phyloP scores from a whole-genome alignment of 2,329 filamentous ascomycete genomes.

The Fusarium sp. region DNA sequence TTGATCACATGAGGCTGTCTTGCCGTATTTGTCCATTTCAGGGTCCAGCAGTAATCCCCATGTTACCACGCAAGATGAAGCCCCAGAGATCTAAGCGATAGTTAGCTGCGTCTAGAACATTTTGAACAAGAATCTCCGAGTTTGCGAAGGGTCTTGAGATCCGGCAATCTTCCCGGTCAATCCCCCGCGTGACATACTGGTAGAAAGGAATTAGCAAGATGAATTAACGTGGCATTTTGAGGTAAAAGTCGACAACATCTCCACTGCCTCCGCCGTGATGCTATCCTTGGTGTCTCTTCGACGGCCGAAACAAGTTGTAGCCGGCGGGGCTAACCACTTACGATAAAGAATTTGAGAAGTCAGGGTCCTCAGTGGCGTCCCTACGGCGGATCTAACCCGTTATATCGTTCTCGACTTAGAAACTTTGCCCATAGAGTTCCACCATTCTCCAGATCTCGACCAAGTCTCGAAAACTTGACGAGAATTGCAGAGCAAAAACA shows the following conservation, averaged over 20 bases:
- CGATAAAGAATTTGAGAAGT: background rate
- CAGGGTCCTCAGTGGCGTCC: background rate
- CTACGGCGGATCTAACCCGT: slow-evolving; percentile 37
- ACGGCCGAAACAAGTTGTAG: background rate
- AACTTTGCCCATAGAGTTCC: slow-evolving; percentile 33
- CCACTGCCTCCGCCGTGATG: slow-evolving; percentile 32
- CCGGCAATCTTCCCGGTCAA: slow-evolving; percentile 12
- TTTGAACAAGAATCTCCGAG: slow-evolving; percentile 23
- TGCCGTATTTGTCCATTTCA: background rate
- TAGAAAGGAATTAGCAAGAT: slow-evolving; percentile 28
- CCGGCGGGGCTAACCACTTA: slow-evolving; percentile 35
- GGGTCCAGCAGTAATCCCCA: background rate
- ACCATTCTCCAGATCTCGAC: slow-evolving; percentile 34
- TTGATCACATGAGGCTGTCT: background rate
- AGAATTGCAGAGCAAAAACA: slow-evolving; percentile 30
- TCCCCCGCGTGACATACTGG: slow-evolving; percentile 38
- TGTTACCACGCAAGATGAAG: background rate
- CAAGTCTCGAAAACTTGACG: slow-evolving; percentile 29
- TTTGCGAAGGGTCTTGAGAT: background rate
- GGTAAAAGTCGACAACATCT: slow-evolving; percentile 14
- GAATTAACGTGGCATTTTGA: slow-evolving; percentile 29
- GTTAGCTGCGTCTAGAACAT: slow-evolving; percentile 3
- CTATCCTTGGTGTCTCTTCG: slow-evolving; percentile 17
- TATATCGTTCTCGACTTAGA: slow-evolving; percentile 23
- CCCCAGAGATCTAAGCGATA: background rate